Evolutionary conservation across 306 rosid species (phyloP).

Genomic region (Begonia loranthoides): DNA sequence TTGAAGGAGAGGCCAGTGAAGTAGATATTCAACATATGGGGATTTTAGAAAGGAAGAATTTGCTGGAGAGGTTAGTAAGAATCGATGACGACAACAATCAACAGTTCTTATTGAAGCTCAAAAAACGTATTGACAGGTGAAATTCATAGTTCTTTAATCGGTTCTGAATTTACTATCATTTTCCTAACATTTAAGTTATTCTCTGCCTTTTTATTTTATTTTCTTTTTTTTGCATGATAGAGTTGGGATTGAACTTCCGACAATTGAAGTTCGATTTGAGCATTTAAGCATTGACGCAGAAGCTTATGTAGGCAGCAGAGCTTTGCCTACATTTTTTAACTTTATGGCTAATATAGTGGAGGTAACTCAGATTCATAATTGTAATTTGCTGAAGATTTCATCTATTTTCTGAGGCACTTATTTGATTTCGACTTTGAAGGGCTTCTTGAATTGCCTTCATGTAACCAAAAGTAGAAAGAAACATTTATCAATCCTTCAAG

Average conservation of each 20-base stretch:
- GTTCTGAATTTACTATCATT: not conserved
- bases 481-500: slow-evolving; percentile 14
- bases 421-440: slow-evolving; percentile 9
- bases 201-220: not conserved
- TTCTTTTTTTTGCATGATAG: slow-evolving; percentile 11
- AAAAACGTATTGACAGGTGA: slow-evolving; percentile 16
- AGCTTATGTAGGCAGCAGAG: slow-evolving; percentile 35
- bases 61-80: slow-evolving; percentile 14
- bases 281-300: slow-evolving; percentile 33
- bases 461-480: slow-evolving; percentile 24
- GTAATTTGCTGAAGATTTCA: not conserved
- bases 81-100: slow-evolving; percentile 17
- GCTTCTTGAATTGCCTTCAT: slow-evolving; percentile 13
- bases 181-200: not conserved
- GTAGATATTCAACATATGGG: slow-evolving; percentile 9
- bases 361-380: slow-evolving; percentile 1
- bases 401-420: not conserved
- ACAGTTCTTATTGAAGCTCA: slow-evolving; percentile 16
- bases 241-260: slow-evolving; percentile 38
- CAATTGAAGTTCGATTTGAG: slow-evolving; percentile 41
- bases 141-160: not conserved
- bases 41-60: slow-evolving; percentile 15
- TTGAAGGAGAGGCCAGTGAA: slow-evolving; percentile 12
- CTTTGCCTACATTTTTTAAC: slow-evolving; percentile 13
- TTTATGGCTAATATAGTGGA: slow-evolving; percentile 7